Percentiles rank a stretch among this genome's conserved stretches.
Conservation (phyloP, 139 green algal genomes). For the Coccomyxa sp. region DNA sequence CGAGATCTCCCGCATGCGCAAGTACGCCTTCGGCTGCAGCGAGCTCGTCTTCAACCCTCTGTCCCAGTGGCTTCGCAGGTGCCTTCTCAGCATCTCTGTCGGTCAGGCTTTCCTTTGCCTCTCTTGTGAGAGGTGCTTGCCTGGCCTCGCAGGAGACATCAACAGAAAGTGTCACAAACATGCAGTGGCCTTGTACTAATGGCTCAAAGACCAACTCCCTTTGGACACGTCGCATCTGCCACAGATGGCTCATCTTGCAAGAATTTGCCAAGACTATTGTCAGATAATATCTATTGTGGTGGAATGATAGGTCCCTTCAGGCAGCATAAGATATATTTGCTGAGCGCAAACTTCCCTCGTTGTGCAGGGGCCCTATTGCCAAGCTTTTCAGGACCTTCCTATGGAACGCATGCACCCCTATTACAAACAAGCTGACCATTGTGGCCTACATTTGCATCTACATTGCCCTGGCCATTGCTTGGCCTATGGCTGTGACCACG, state of each 20-base stretch:
- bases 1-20: slow-evolving; percentile 1
- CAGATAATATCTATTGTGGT: no score
- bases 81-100: background rate
- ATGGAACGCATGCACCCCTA: background rate
- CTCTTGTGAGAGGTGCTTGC: no score
- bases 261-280: no score
- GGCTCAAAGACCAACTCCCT: no score
- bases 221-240: no score
- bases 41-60: slow-evolving; percentile 3
- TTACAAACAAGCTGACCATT: background rate
- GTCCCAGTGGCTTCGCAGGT: background rate
- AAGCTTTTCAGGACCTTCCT: background rate
- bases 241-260: no score
- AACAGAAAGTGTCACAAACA: no score
- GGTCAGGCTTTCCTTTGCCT: background rate
- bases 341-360: no score
- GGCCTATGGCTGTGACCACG: background rate
- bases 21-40: slow-evolving; percentile 1
- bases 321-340: no score
- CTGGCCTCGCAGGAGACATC: no score
- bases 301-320: no score
- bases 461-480: background rate
- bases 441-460: background rate
- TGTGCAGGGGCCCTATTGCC: background rate
- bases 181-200: no score